Evolutionary conservation across 2,329 filamentous ascomycete species (phyloP).

Genomic region (Trichoderma pleuroti): DNA sequence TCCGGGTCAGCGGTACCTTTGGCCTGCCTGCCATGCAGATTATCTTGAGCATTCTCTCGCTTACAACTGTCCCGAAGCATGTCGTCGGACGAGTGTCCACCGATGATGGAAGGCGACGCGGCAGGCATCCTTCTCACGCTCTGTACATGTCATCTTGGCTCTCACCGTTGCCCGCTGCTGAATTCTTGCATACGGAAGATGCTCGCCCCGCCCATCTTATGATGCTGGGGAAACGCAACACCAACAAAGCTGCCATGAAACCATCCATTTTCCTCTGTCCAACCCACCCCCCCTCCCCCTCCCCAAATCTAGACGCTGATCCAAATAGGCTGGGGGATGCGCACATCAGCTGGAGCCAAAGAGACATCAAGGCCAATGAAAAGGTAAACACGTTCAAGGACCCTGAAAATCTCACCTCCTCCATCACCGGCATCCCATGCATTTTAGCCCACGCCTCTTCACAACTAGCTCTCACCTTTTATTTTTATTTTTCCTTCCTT

Average conservation of each 20-base stretch:
- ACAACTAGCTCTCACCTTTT: background rate
- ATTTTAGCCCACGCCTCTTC: background rate
- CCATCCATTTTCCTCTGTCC: background rate
- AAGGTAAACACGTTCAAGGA: background rate
- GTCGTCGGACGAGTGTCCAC: background rate
- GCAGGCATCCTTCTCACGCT: background rate
- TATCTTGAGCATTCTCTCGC: background rate
- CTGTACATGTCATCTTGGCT: background rate
- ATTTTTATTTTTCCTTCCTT: background rate
- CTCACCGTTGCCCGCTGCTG: background rate
- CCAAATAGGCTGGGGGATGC: background rate
- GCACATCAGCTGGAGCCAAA: background rate
- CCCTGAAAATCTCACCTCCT: conserved; percentile 16
- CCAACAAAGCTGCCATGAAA: background rate
- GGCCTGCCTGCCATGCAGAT: background rate
- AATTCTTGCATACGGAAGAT: background rate
- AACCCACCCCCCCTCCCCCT: background rate
- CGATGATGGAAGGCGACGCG: background rate
- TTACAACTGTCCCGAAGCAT: background rate
- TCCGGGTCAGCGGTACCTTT: background rate
- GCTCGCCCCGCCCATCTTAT: background rate
- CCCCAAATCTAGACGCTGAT: background rate
- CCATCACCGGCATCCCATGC: background rate
- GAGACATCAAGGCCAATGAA: background rate
- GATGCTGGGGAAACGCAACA: background rate